Conservation (phyloP, 345 rosid genomes). For the Citrus inodora region DNA sequence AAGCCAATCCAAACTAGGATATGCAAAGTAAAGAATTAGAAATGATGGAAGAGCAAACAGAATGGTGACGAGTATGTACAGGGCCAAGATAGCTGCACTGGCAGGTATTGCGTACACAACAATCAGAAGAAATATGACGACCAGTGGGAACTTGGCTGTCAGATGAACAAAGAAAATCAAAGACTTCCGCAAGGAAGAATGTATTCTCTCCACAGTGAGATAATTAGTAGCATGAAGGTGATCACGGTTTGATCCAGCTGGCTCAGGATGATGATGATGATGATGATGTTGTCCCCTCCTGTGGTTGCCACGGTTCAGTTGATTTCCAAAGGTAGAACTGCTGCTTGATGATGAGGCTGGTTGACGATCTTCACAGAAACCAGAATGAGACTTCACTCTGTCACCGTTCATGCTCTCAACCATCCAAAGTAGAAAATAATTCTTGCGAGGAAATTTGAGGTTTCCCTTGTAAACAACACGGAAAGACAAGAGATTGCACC, state of each 20-base stretch:
- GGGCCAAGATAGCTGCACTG: conserved; percentile 72
- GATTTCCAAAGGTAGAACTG: conserved; percentile 30
- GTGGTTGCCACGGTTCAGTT: conserved; percentile 20
- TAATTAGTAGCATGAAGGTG: conserved; percentile 17
- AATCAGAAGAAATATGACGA: conserved; percentile 77
- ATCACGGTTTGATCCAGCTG: conserved; percentile 23
- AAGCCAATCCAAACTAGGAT: conserved; percentile 89
- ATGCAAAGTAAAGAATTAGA: conserved; percentile 83
- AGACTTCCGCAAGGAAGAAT: conserved; percentile 56
- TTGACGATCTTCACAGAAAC: conserved; percentile 38
- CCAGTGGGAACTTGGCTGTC: conserved; percentile 87
- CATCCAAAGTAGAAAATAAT: conserved; percentile 93
- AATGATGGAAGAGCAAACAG: conserved; percentile 82
- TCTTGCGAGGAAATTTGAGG: conserved; percentile 77
- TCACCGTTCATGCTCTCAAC: conserved; percentile 86
- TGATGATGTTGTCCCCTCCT: conserved; percentile 38
- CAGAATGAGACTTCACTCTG: conserved; percentile 38
- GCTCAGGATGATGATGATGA: conserved; percentile 32
- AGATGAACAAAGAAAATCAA: conserved; percentile 69
- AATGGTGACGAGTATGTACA: conserved; percentile 73
- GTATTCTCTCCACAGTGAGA: conserved; percentile 41
- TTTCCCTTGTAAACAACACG: conserved; percentile 71
- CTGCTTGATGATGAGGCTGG: conserved; percentile 30
- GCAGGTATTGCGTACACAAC: conserved; percentile 82
- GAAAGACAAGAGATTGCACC: conserved; percentile 84